Base-by-base conservation (phyloP, 192 early-diverging fungal genomes). In the Dissophora ornata region DNA sequence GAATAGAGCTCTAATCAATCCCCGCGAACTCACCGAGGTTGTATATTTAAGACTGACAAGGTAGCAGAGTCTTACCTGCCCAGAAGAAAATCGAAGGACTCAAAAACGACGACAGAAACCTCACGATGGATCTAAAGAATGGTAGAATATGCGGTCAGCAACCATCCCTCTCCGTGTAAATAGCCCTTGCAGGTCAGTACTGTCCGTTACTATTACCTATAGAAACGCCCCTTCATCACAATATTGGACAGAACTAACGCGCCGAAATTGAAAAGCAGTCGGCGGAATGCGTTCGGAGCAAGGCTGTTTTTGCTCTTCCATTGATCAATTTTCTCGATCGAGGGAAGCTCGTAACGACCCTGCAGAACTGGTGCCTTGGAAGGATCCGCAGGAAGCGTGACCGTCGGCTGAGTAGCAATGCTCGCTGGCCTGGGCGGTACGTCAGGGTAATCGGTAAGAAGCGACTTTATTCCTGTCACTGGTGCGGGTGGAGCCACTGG, bases 291-390 rank as follows among this genome's bases (percentile, higher is more conserved):
- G 34, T 77, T 67, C 10, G 73, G 73, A 2, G 64, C 63, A 2
- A 67, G 73, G 24, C 21, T 36, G 36, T 77, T 55, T 30, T 52
- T 62, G 44, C 58, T 60, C 57, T 67, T 67, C 73, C 73, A 77
- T 41, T 67, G 57, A 29, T 77, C 73, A 16, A 77, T 62, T 38
- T 59, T 67, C 29, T 67, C 62, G 21, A 77, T 77, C 16, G 64
- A 67, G 8, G 64, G 73, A 5, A 77, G 53, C 36, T 77, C 73
- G 22, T 67, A 77, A 0, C 53, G 28, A 4, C 73, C 73, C 42
- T 50, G 29, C 11, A 77, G 36, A 28, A 62, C 46, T 15, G 73
- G 65, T 5, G 64, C 73, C 28, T 61, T 47, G 22, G 50, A 49
- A 32, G 73, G 58, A 32, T 77, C 56, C 3, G 33, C 45, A 15